Evolutionary conservation across 371 early-diverging fungal species (phyloP).

Genomic region (Rhizomucor pusillus): DNA sequence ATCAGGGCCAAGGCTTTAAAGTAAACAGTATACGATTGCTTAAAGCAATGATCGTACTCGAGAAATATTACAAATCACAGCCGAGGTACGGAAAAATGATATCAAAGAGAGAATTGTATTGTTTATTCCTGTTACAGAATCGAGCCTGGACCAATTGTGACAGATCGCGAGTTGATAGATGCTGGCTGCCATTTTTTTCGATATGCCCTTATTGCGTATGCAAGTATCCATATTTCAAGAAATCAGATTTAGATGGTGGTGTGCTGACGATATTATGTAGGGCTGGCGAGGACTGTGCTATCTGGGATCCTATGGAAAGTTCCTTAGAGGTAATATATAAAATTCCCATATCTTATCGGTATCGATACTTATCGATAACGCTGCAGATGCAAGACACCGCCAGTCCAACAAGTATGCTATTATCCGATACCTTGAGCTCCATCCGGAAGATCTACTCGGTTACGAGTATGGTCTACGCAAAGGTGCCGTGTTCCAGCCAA

Average conservation of each 20-base stretch:
- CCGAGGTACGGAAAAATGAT: constrained; percentile 11
- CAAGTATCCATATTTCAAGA: constrained; percentile 5
- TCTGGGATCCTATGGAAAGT: constrained; percentile 51
- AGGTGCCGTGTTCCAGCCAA: constrained; percentile 73
- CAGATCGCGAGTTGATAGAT: constrained; percentile 15
- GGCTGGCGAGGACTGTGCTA: constrained; percentile 52
- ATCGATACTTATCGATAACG: constrained; percentile 55
- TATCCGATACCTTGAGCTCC: constrained; percentile 63
- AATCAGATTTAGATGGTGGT: not conserved
- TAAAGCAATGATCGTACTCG: constrained; percentile 17
- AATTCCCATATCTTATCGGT: not conserved
- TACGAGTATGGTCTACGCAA: constrained; percentile 73
- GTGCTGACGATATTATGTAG: constrained; percentile 8
- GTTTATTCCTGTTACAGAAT: not conserved
- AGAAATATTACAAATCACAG: constrained; percentile 14
- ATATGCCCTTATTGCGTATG: constrained; percentile 28
- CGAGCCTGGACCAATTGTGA: constrained; percentile 7
- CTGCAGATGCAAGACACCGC: constrained; percentile 19
- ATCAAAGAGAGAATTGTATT: not conserved
- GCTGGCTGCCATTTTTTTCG: constrained; percentile 26
- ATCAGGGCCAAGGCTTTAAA: constrained; percentile 61
- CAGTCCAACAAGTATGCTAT: constrained; percentile 71
- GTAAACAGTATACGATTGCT: constrained; percentile 17
- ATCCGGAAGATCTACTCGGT: constrained; percentile 69
- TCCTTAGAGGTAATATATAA: constrained; percentile 27